Evolutionary conservation across 805 yeast genomes (phyloP).

Genomic region (Wickerhamomyces pijperi): DNA sequence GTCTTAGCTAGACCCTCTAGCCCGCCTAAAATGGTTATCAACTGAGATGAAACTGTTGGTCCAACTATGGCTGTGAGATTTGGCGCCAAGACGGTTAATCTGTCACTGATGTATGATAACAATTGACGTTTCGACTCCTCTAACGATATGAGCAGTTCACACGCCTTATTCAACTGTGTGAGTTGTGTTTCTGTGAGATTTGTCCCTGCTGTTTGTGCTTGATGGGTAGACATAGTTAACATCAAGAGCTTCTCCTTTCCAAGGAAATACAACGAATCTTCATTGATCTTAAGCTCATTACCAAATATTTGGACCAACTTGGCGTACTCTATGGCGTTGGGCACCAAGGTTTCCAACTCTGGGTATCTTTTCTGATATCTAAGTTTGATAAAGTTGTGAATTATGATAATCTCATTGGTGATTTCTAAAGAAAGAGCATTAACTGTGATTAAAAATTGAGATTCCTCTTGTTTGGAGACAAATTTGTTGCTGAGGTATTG

Average conservation of each 20-base stretch:
- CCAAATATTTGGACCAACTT: constrained; percentile 39
- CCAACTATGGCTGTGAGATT: constrained; percentile 69
- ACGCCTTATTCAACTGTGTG: constrained; percentile 28
- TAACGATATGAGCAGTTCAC: constrained; percentile 36
- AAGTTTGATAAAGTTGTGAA: constrained; percentile 38
- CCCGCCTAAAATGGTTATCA: constrained; percentile 63
- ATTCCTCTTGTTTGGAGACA: constrained; percentile 24
- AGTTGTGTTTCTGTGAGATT: constrained; percentile 24
- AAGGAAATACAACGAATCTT: constrained; percentile 23
- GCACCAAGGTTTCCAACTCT: constrained; percentile 54
- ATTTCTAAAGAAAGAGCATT: constrained; percentile 47
- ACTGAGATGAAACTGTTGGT: constrained; percentile 57
- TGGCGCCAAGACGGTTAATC: constrained; percentile 60
- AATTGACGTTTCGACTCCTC: constrained; percentile 31
- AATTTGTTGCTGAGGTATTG: constrained; percentile 6
- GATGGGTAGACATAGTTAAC: constrained; percentile 62
- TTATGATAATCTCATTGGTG: constrained; percentile 37
- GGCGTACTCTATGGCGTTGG: constrained; percentile 54
- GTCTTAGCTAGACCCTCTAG: constrained; percentile 49
- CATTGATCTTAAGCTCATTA: constrained; percentile 27
- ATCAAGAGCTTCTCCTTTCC: constrained; percentile 60
- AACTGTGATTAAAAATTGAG: constrained; percentile 38
- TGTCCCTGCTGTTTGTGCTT: constrained; percentile 23
- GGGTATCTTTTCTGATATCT: constrained; percentile 55
- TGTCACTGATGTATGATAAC: constrained; percentile 41